Conservation (phyloP, 2,329 filamentous ascomycete species). For the Dichotomopilus funicola region DNA sequence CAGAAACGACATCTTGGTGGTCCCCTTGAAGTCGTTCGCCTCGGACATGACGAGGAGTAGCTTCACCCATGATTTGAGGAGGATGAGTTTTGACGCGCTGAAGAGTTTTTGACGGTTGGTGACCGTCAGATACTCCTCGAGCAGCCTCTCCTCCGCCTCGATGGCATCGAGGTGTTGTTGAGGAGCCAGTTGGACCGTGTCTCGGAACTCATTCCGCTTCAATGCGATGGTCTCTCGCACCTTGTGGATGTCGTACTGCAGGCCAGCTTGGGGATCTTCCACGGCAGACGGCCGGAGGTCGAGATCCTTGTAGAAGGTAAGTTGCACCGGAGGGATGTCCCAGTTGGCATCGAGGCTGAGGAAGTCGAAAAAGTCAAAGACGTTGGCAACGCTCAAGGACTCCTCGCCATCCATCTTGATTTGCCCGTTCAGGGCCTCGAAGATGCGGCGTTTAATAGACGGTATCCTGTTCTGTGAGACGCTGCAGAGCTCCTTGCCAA, state of each 20-base stretch:
- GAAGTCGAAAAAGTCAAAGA: slow-evolving; percentile 94
- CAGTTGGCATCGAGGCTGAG: slow-evolving; percentile 50
- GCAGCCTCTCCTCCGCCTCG: slow-evolving; percentile 52
- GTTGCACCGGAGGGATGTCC: slow-evolving; percentile 43
- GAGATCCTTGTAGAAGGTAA: slow-evolving; percentile 58
- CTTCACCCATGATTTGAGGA: slow-evolving; percentile 78
- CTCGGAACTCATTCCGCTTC: slow-evolving; percentile 56
- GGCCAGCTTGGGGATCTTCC: slow-evolving; percentile 49
- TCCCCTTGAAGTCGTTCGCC: slow-evolving; percentile 69
- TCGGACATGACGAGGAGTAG: slow-evolving; percentile 78
- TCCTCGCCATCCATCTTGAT: slow-evolving; percentile 61
- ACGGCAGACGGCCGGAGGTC: slow-evolving; percentile 61
- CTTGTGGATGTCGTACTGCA: slow-evolving; percentile 62
- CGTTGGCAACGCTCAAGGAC: slow-evolving; percentile 60
- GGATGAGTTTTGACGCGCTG: slow-evolving; percentile 51
- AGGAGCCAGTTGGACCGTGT: slow-evolving; percentile 41
- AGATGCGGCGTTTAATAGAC: slow-evolving; percentile 61
- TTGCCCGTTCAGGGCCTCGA: slow-evolving; percentile 71
- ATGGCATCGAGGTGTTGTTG: slow-evolving; percentile 44
- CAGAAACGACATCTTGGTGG: slow-evolving; percentile 68
- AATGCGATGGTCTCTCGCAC: slow-evolving; percentile 68
- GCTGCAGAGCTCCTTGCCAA: slow-evolving; percentile 75
- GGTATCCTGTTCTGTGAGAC: slow-evolving; percentile 66
- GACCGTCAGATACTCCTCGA: slow-evolving; percentile 56
- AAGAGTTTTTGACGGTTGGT: slow-evolving; percentile 59